Base-by-base conservation (phyloP, 768 basidiomycete species). In the Auriscalpium vulgare region DNA sequence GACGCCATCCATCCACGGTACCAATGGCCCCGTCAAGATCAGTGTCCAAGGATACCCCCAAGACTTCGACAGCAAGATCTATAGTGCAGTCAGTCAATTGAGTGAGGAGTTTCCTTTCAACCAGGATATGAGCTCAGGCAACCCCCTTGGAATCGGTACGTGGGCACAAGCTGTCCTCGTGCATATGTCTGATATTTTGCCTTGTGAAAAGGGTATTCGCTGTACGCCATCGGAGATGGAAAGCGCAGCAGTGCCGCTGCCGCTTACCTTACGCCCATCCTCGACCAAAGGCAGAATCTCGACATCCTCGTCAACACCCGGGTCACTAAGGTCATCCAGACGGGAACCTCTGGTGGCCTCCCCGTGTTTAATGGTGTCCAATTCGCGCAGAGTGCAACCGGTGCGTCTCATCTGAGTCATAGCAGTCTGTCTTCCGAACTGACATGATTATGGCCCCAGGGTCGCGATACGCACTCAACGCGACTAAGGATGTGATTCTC, bases 61-160 rank as follows among this genome's bases (percentile, higher is more conserved):
- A 44, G 47, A 43, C 36, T 38, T 55, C 17, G 46, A 45, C 35
- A 21, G 10, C 16, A 48, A 19, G 34, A 34, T 50, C 21, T 56
- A 64, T 19, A n/a, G 60, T 8, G 47, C 52, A 16, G 55, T 59
- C 8, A 58, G 61, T 6, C 11, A 54, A n/a, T 58, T 62, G 44
- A 51, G 58, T 11, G 7, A 48, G 5, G 66, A 68, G 47, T 68
- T 65, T 38, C 64, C 67, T 5, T 68, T 59, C 58, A 63, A 62
- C 37, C 8, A 49, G 34, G 67, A 68, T 54, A 55, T 55, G 55
- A 65, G 64, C 53, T 57, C 59, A 3, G 67, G 66, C 0, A 49
- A 55, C 4, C 63, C 60, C 3, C 16, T 67, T 1, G 67, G 67
- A 13, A 50, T 65, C 16, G 62, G 66, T 67, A 13, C 16, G 50